These are phyloP conservation scores for Keithomyces neogunnii DNA, from an alignment of 2,329 filamentous ascomycete genomes.

Conservation along the genomic window DNA sequence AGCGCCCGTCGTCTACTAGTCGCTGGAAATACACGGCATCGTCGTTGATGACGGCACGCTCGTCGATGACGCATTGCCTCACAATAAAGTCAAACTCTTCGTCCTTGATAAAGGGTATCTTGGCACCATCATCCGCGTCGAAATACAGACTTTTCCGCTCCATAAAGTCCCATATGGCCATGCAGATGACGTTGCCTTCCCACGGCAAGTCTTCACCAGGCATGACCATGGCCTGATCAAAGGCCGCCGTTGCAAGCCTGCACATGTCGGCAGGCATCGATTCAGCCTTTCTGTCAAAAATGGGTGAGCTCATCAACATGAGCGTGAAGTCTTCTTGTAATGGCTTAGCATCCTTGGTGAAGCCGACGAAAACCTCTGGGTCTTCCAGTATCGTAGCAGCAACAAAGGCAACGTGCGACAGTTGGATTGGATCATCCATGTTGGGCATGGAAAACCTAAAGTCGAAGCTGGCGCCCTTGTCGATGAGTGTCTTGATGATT, in stretches of 20 bases:
- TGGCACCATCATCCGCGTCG: neutral
- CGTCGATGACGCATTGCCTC: conserved; percentile 9
- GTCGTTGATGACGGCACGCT: conserved; percentile 17
- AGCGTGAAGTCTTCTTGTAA: neutral
- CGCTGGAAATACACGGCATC: conserved; percentile 17
- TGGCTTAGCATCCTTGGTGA: neutral
- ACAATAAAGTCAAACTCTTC: conserved; percentile 9
- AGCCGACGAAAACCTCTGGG: neutral
- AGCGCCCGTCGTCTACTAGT: conserved; percentile 20
- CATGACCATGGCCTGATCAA: conserved; percentile 2
- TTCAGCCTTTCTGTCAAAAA: neutral
- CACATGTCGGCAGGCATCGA: neutral
- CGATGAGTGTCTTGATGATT: neutral
- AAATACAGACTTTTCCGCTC: conserved; percentile 8
- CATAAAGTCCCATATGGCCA: neutral
- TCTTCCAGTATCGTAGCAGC: neutral
- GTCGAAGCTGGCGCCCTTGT: neutral
- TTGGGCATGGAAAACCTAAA: neutral
- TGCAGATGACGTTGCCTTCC: neutral
- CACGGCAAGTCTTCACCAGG: neutral
- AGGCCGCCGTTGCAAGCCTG: neutral
- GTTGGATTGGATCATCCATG: neutral
- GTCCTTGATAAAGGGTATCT: conserved; percentile 11
- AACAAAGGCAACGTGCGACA: conserved; percentile 11
- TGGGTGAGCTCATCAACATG: neutral